These are phyloP conservation scores for Annulohypoxylon stygium DNA, from an alignment of 495 filamentous ascomycete species.

Conservation along the genomic window DNA sequence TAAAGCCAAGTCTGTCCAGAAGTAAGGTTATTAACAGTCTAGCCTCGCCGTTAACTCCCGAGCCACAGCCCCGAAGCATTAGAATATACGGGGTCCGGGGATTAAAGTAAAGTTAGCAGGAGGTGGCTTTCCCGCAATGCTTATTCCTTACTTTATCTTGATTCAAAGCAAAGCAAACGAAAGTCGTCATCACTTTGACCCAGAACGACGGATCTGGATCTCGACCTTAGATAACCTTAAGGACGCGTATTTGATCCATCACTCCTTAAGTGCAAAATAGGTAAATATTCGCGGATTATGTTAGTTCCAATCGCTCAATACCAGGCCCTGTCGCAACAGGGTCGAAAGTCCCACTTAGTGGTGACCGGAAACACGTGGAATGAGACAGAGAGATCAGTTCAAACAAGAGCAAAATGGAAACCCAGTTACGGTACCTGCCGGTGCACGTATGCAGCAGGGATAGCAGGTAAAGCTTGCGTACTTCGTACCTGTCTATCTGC, in stretches of 20 bases:
- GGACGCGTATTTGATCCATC: not conserved
- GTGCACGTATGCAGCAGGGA: conserved; percentile 37
- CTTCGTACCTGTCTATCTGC: conserved; percentile 6
- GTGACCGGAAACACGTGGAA: conserved; percentile 46
- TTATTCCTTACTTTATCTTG: conserved; percentile 18
- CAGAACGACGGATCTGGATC: not conserved
- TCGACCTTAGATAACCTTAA: conserved; percentile 36
- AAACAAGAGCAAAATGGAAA: conserved; percentile 19
- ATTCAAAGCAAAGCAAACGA: not conserved
- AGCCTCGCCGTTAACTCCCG: conserved; percentile 12
- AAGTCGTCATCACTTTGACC: conserved; percentile 11
- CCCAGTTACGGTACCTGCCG: conserved; percentile 37
- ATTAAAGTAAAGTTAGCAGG: not conserved
- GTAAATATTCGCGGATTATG: conserved; percentile 4
- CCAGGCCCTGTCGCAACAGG: conserved; percentile 41
- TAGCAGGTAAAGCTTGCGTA: conserved; percentile 24
- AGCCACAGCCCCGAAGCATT: conserved; percentile 9
- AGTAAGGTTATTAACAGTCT: conserved; percentile 13
- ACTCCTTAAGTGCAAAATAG: not conserved
- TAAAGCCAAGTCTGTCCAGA: conserved; percentile 29
- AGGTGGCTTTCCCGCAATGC: conserved; percentile 11
- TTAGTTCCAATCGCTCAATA: conserved; percentile 22
- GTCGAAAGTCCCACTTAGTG: conserved; percentile 42
- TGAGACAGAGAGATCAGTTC: conserved; percentile 30
- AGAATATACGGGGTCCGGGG: conserved; percentile 3